phyloP scores from a whole-genome alignment of 2,329 filamentous ascomycete genomes.

The Talaromyces verruculosus region DNA sequence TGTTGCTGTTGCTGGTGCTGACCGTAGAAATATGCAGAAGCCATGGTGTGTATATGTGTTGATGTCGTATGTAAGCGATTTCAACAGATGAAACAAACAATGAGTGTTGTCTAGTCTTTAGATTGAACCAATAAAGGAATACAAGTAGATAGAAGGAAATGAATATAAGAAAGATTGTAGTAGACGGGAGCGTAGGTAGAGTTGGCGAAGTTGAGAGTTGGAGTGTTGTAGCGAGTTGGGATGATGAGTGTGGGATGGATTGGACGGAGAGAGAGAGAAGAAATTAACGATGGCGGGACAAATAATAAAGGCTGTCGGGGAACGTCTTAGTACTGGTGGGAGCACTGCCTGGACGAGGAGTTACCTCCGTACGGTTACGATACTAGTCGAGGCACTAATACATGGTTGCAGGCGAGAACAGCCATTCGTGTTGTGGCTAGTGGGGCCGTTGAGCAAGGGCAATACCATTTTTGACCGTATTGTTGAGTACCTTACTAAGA shows the following conservation, averaged over 20 bases:
- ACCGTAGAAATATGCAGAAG: slow-evolving; percentile 45
- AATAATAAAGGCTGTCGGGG: slow-evolving; percentile 23
- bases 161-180: slow-evolving; percentile 12
- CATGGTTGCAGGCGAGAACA: background rate
- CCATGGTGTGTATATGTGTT: slow-evolving; percentile 21
- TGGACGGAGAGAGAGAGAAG: slow-evolving; percentile 27
- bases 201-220: background rate
- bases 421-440: slow-evolving; percentile 6
- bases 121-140: slow-evolving; percentile 1
- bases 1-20: slow-evolving; percentile 45
- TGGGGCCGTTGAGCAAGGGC: slow-evolving; percentile 9
- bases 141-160: slow-evolving; percentile 9
- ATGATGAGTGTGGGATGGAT: slow-evolving; percentile 28
- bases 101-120: slow-evolving; percentile 5
- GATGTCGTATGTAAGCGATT: background rate
- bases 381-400: slow-evolving; percentile 12
- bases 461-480: slow-evolving; percentile 15
- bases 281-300: slow-evolving; percentile 21
- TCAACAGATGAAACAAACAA: slow-evolving; percentile 4
- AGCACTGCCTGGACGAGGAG: slow-evolving; percentile 11
- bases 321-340: slow-evolving; percentile 16
- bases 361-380: slow-evolving; percentile 16
- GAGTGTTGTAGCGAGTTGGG: slow-evolving; percentile 20
- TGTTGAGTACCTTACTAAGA: slow-evolving; percentile 3
- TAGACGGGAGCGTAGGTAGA: background rate